These are phyloP conservation scores for Fusarium acutatum DNA, from an alignment of 2,329 filamentous ascomycete species.

Conservation along the genomic window DNA sequence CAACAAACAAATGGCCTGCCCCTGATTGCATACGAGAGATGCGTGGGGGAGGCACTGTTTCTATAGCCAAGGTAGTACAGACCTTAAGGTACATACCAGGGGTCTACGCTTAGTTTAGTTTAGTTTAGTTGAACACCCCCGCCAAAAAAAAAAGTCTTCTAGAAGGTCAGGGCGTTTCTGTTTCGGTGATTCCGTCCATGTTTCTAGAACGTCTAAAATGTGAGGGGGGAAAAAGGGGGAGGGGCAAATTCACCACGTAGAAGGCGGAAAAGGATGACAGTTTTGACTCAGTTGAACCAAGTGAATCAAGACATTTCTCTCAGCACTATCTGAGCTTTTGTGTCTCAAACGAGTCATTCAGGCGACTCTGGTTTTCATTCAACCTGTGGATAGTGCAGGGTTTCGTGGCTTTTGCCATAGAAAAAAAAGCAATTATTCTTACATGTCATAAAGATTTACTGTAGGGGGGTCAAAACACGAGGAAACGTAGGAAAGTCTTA, in stretches of 20 bases:
- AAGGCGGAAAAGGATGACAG: not conserved
- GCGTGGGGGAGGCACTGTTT: not conserved
- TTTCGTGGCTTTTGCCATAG: not conserved
- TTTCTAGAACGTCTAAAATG: slow-evolving; percentile 13
- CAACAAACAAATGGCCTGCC: not conserved
- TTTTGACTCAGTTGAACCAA: slow-evolving; percentile 8
- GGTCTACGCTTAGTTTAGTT: not conserved
- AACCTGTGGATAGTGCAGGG: not conserved
- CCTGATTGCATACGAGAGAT: slow-evolving; percentile 1
- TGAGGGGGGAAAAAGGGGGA: not conserved
- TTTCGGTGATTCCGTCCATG: slow-evolving; percentile 15
- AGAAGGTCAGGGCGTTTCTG: slow-evolving; percentile 4
- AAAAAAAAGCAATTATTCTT: slow-evolving; percentile 12
- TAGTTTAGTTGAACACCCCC: not conserved
- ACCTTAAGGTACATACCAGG: not conserved
- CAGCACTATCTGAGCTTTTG: not conserved
- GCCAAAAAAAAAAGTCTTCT: slow-evolving; percentile 1
- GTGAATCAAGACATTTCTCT: not conserved
- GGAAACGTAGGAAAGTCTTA: not conserved
- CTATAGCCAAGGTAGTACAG: not conserved
- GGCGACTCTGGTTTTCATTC: not conserved
- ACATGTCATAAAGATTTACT: slow-evolving; percentile 4
- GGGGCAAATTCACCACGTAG: not conserved
- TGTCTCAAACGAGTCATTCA: slow-evolving; percentile 9
- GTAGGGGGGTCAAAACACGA: slow-evolving; percentile 17